Evolutionary conservation across 106 monocot species (phyloP).

Genomic region (Dioscorea dumetorum): DNA sequence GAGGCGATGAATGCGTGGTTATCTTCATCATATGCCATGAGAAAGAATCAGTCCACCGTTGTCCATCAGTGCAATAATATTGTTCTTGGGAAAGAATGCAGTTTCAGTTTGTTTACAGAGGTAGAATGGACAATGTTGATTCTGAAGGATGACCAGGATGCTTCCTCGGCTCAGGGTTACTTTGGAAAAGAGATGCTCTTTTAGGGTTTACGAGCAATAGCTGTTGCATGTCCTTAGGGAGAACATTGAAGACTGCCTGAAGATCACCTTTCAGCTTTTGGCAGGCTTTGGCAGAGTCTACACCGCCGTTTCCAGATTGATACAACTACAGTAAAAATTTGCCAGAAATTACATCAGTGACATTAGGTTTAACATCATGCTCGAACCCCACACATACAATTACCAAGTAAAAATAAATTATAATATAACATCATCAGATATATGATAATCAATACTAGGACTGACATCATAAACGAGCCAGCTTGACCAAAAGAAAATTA

Average conservation of each 20-base stretch:
- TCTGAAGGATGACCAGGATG: conserved; percentile 26
- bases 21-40: no score
- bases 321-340: conserved; percentile 20
- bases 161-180: conserved; percentile 13
- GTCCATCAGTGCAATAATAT: no score
- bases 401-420: no score
- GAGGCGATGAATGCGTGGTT: no score
- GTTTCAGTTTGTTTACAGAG: conserved; percentile 1
- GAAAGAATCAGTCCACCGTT: no score
- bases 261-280: conserved; percentile 76
- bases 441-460: no score
- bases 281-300: conserved; percentile 38
- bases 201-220: conserved; percentile 71
- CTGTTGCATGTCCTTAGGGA: conserved; percentile 88
- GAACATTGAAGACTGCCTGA: conserved; percentile 63
- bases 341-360: neutral
- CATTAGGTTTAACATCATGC: no score
- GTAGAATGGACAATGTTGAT: conserved; percentile 10
- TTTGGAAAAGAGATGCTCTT: conserved; percentile 53
- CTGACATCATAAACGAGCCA: no score
- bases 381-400: no score
- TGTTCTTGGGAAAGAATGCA: no score
- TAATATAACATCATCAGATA: no score
- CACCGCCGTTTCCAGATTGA: conserved; percentile 30
- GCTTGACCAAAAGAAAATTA: no score